Percentiles rank a stretch among this genome's conserved stretches.
Conservation (phyloP, 495 filamentous ascomycete species). For the Penicillium angulare region DNA sequence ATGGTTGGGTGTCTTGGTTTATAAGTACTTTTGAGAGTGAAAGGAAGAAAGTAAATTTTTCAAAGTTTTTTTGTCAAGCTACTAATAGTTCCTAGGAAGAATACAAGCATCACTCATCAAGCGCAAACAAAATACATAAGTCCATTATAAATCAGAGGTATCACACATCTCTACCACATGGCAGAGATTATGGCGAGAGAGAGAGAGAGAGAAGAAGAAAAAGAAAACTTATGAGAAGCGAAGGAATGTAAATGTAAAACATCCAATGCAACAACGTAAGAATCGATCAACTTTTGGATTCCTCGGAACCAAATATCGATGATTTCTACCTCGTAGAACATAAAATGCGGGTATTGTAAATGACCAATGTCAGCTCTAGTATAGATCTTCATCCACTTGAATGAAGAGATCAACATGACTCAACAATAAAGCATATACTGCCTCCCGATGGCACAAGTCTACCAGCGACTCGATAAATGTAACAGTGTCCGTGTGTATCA, state of each 20-base stretch:
- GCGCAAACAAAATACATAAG: slow-evolving; percentile 8
- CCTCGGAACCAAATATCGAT: slow-evolving; percentile 10
- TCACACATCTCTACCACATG: slow-evolving; percentile 9
- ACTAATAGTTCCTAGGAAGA: neutral
- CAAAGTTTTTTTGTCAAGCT: neutral
- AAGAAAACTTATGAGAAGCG: slow-evolving; percentile 2
- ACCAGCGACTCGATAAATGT: slow-evolving; percentile 24
- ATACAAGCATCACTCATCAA: slow-evolving; percentile 13
- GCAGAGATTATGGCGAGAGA: slow-evolving; percentile 11
- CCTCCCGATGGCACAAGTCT: slow-evolving; percentile 20
- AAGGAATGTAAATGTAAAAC: slow-evolving; percentile 8
- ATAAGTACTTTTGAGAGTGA: too few relatives aligned
- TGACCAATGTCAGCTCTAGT: neutral
- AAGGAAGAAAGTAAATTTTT: too few relatives aligned
- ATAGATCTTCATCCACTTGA: slow-evolving; percentile 3
- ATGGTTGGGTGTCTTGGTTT: too few relatives aligned
- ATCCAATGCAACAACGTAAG: slow-evolving; percentile 12
- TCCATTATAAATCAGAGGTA: slow-evolving; percentile 19
- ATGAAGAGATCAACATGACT: slow-evolving; percentile 2
- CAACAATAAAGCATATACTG: neutral
- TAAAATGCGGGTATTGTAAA: slow-evolving; percentile 2
- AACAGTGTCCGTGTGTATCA: slow-evolving; percentile 29
- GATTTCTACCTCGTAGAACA: slow-evolving; percentile 12
- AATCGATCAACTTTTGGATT: slow-evolving; percentile 22
- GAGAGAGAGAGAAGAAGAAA: slow-evolving; percentile 7